These are phyloP conservation scores for Cladosporium sphaerospermum DNA, from an alignment of 2,329 filamentous ascomycete species.

Conservation along the genomic window DNA sequence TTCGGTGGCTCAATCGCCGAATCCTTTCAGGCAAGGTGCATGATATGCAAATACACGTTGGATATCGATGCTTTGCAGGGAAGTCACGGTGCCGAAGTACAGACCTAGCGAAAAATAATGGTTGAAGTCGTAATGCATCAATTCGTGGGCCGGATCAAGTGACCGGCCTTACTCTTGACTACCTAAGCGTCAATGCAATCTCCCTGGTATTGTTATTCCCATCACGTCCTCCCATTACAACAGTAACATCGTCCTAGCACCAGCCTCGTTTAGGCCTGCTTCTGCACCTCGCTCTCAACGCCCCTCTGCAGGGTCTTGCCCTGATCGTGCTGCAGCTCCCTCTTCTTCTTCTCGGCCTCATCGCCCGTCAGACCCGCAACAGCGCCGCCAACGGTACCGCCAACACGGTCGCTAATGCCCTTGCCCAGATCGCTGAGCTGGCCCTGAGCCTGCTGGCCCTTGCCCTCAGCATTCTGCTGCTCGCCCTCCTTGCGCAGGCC, in stretches of 20 bases:
- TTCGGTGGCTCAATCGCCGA: too few relatives aligned
- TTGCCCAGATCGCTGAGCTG: conserved; percentile 68
- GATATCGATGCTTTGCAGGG: too few relatives aligned
- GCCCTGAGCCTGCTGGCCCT: conserved; percentile 74
- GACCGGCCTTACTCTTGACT: background rate
- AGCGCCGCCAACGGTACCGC: conserved; percentile 65
- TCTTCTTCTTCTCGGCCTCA: conserved; percentile 56
- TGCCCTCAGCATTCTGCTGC: conserved; percentile 72
- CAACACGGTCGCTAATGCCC: conserved; percentile 48
- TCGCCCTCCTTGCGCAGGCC: conserved; percentile 67
- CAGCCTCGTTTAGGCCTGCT: conserved; percentile 44
- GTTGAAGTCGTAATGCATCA: background rate
- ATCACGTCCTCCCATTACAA: background rate
- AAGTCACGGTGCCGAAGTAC: too few relatives aligned
- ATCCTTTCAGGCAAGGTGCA: too few relatives aligned
- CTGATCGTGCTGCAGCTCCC: conserved; percentile 64
- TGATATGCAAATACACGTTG: too few relatives aligned
- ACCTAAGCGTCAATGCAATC: too few relatives aligned
- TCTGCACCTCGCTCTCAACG: conserved; percentile 73
- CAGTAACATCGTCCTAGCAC: background rate
- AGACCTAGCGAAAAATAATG: too few relatives aligned
- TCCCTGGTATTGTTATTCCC: conserved; percentile 1
- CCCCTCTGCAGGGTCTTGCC: conserved; percentile 82
- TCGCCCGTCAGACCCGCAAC: conserved; percentile 70
- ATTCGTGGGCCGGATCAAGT: background rate